Percentiles rank a stretch among this genome's conserved stretches.
Evolutionary conservation across 306 rosid species (phyloP).

Genomic region (Sicyos edulis): DNA sequence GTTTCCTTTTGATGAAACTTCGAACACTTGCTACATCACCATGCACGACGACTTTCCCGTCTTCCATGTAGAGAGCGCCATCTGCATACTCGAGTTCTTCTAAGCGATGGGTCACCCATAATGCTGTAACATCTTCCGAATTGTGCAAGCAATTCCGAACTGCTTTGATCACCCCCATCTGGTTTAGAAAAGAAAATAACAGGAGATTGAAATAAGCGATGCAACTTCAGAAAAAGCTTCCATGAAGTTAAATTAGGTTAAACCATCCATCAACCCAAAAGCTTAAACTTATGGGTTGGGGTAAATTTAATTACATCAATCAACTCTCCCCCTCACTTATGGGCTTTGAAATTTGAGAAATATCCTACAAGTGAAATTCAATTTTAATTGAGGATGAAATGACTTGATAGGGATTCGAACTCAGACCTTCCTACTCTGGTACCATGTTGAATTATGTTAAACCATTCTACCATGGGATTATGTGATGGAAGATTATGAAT

Average conservation of each 20-base stretch:
- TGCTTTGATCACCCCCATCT: conserved; percentile 73
- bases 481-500: not conserved
- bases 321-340: too few relatives aligned
- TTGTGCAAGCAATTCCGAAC: conserved; percentile 54
- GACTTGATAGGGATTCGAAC: too few relatives aligned
- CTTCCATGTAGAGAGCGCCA: conserved; percentile 86
- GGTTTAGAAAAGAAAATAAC: conserved; percentile 13
- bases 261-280: too few relatives aligned
- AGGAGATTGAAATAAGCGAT: not conserved
- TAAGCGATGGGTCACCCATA: conserved; percentile 86
- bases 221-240: not conserved
- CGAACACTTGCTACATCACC: conserved; percentile 48
- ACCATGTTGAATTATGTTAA: too few relatives aligned
- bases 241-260: not conserved
- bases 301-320: too few relatives aligned
- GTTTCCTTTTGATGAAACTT: conserved; percentile 52
- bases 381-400: too few relatives aligned
- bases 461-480: not conserved
- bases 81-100: conserved; percentile 81
- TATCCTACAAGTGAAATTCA: too few relatives aligned
- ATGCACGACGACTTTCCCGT: conserved; percentile 55
- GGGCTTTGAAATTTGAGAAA: too few relatives aligned
- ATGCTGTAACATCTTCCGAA: conserved; percentile 62
- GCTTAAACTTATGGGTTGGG: too few relatives aligned
- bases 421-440: too few relatives aligned